Evolutionary conservation across 768 basidiomycete species (phyloP).

Genomic region (Termitomyces sp.): DNA sequence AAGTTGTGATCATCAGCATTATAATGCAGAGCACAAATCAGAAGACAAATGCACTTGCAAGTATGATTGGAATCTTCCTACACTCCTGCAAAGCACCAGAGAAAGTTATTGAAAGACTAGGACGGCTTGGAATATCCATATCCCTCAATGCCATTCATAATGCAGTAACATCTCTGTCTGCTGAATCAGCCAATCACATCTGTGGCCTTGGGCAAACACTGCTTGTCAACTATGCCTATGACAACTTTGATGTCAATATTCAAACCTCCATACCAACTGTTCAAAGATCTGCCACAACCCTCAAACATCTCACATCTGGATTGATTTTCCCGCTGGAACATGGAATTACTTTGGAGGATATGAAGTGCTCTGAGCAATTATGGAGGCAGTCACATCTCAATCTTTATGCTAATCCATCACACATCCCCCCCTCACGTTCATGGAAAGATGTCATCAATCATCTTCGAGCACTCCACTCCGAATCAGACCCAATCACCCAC

Average conservation of each 20-base stretch:
- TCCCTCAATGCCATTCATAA: too few species aligned
- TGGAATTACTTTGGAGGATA: too few species aligned
- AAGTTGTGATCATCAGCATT: not conserved
- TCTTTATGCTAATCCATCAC: not conserved
- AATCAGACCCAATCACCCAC: not conserved
- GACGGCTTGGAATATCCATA: not conserved
- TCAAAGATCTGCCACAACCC: conserved; percentile 16
- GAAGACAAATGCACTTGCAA: not conserved
- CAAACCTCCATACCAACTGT: conserved; percentile 14
- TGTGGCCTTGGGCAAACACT: too few species aligned
- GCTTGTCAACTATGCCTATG: too few species aligned
- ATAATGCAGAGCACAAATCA: not conserved
- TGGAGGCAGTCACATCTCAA: conserved; percentile 16
- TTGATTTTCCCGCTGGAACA: conserved; percentile 18
- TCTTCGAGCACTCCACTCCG: not conserved
- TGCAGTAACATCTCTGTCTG: too few species aligned
- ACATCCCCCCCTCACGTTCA: not conserved
- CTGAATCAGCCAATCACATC: too few species aligned
- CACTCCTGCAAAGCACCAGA: conserved; percentile 1
- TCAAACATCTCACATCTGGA: too few species aligned
- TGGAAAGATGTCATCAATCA: not conserved
- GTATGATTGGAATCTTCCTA: not conserved
- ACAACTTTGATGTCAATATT: conserved; percentile 23
- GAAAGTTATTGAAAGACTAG: conserved; percentile 3
- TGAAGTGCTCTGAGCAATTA: conserved; percentile 16